A percentile compares a stretch with the other conserved stretches of the same genome.
Evolutionary conservation across 306 rosid genomes (phyloP).

Genomic region (Boehmeria nivea): DNA sequence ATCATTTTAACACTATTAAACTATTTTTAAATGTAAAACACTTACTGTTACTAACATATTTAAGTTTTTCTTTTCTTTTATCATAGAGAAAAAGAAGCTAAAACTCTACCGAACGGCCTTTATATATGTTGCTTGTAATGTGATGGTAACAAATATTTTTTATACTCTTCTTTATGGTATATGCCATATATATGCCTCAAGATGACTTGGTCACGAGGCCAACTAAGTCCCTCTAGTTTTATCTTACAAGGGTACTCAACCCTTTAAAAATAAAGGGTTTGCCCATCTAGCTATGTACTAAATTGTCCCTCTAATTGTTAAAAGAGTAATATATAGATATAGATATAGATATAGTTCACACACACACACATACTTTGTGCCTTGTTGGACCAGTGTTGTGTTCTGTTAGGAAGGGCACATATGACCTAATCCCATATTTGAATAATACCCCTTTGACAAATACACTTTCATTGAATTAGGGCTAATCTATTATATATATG

Average conservation of each 20-base stretch:
- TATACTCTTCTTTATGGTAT: neutral
- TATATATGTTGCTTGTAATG: neutral
- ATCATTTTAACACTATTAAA: no score
- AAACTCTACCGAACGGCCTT: conserved; percentile 1
- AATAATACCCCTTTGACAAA: conserved; percentile 5
- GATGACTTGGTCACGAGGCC: conserved; percentile 15
- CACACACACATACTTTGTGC: neutral
- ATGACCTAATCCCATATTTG: conserved; percentile 1
- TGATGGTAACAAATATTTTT: conserved; percentile 13
- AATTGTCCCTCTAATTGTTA: neutral
- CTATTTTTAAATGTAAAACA: no score
- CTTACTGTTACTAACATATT: no score
- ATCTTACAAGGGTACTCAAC: neutral
- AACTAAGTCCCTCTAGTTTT: conserved; percentile 1
- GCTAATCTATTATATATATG: no score
- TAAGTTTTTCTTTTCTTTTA: no score
- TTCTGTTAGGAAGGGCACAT: conserved; percentile 6
- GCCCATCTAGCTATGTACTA: neutral
- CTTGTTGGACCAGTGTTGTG: conserved; percentile 10
- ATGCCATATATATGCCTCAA: neutral
- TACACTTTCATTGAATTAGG: conserved; percentile 3
- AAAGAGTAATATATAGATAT: neutral
- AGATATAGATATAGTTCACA: no score
- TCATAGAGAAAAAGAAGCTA: neutral
- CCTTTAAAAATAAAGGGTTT: neutral